Base-by-base conservation (phyloP, 176 grass and related monocot species). In the Lolium perenne region DNA sequence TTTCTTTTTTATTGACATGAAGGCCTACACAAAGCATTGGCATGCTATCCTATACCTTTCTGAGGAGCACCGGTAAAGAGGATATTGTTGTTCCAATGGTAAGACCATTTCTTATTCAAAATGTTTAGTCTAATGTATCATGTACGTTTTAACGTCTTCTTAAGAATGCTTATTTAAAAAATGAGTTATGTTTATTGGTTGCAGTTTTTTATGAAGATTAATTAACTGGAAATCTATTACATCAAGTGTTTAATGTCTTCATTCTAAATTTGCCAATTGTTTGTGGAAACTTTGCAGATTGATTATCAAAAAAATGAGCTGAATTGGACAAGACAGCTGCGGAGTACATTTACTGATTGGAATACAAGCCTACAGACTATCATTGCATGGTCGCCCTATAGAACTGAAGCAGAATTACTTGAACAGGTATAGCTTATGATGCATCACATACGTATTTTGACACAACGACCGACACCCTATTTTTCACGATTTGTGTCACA, bases 31-130 rank as follows among this genome's bases (percentile, higher is more conserved):
- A 95, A 90, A 98, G 88, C 83, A 94, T 98, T 87, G 96, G 96
- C 63, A 98, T 98, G 90, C 81, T 98, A 85, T 98, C 93, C 25
- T 98, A 95, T 82, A 98, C 96, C 17, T 98, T 98, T 89, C 49
- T 98, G 59, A 95, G 84, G 87, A 92, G 82, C 87, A 96, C 92
- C 0, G 68, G 80, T 18, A 99, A 94, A 92, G 94, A 99, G 87
- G 97, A 99, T 62, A 96, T 94, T 56, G 80, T 96, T 86, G 97
- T 99, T 93, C 97, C 97, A 72, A 99, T 99, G 97, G 97, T 99
- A 95, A 61, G 72, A 49, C 76, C 38, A 70, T 1, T 80, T 53
- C 22, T 58, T 73, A 72, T 8, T 46, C 23, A 76, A 50, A 43
- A 84, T 68, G 82, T 56, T 48, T 76, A 49, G 20, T 80, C 20